Evolutionary conservation across 179 eudicot genomes (phyloP).

Genomic region (Carnegiea gigantea): DNA sequence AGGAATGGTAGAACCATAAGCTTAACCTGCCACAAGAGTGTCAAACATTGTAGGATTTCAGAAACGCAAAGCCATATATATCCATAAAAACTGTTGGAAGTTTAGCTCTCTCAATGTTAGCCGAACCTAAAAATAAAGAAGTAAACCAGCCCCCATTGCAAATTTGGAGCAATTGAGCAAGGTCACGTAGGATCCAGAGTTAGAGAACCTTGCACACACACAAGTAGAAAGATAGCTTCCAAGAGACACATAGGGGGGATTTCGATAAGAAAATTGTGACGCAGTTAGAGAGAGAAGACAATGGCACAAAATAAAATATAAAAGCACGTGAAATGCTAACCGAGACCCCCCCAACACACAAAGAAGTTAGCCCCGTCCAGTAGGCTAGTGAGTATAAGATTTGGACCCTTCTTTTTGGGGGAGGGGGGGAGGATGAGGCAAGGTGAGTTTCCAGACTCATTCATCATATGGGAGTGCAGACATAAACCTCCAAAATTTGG

Average conservation of each 20-base stretch:
- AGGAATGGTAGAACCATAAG: conserved; percentile 78
- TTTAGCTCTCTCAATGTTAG: neutral
- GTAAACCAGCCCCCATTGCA: neutral
- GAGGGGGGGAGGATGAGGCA: no score
- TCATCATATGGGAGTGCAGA: neutral
- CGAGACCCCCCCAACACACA: no score
- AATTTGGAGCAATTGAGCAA: no score
- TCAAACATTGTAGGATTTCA: neutral
- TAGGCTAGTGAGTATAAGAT: no score
- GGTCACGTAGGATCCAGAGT: no score
- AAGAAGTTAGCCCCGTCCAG: no score
- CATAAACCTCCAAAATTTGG: neutral
- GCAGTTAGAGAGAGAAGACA: no score
- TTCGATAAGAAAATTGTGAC: no score
- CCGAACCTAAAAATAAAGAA: neutral
- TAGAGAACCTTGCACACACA: no score
- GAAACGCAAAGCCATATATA: neutral
- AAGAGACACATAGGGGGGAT: neutral
- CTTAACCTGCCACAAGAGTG: conserved; percentile 47
- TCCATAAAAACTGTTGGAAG: neutral
- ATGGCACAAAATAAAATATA: no score
- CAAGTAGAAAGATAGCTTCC: neutral
- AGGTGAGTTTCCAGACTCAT: neutral
- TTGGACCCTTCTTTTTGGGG: no score
- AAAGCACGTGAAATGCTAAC: no score